Base-by-base conservation (phyloP, 306 rosid species). In the Quercus bicolor region DNA sequence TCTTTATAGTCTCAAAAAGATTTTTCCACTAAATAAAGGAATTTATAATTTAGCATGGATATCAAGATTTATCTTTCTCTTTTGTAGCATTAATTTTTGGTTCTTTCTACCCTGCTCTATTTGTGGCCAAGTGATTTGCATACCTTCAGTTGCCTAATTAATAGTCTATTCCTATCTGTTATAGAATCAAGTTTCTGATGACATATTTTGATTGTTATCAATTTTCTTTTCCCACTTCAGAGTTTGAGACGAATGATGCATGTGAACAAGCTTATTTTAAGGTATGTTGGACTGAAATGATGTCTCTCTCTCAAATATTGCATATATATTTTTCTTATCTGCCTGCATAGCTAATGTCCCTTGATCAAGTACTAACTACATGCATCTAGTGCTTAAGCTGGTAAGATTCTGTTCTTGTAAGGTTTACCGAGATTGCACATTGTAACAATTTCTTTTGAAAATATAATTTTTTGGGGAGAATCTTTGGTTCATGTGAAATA, bases 201-300 rank as follows among this genome's bases (percentile, higher is more conserved):
- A 52, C 21, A 64, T 40, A 40, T 43, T 78, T 77, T 84, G 62
- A 85, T 83, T 31, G 37, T 19, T 75, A 61, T 71, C 40, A 10
- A 37, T 81, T 81, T 33, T 79, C 61, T 26, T 2, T 73, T 37
- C 56, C 40, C 10, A 57, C 77, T 79, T 74, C 98, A 95, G 96
- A 93, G 85, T 95, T 95, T 82, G 99, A 95, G 79, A 83, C 85
- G 62, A 77, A 74, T 51, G 85, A 72, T 73, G 85, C 96, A 34
- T 95, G 99, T 80, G 98, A 95, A 84, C 90, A 90, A 73, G 97
- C 99, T 61, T 95, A 93, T 90, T 95, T 86, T 77, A 95, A 95
- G 99, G 99, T 95, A 77, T 51, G 88, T 77, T 62, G 65, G 15
- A 43, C 21, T 78, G 33, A 31, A 68, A 72, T 28, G 70, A 21